A percentile compares a stretch with the other conserved stretches of the same genome.
Evolutionary conservation across 257 asterid genomes (phyloP).

Genomic region (Plantago ovata): DNA sequence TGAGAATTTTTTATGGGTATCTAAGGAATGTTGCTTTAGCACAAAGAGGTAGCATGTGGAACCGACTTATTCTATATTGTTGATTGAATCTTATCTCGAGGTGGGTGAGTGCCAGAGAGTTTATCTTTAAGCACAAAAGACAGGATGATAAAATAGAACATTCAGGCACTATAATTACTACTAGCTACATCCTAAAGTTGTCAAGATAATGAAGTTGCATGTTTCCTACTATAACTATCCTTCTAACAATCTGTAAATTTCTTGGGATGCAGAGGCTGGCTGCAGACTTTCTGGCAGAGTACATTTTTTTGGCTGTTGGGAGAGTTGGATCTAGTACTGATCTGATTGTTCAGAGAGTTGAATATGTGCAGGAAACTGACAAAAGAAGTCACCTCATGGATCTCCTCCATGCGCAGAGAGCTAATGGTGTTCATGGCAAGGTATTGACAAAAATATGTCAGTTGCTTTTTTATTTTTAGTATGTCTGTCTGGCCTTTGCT

Average conservation of each 20-base stretch:
- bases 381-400: constrained; percentile 97
- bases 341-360: constrained; percentile 92
- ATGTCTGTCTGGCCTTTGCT: too few relatives aligned
- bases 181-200: too few relatives aligned
- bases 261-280: constrained; percentile 74
- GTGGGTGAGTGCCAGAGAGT: too few relatives aligned
- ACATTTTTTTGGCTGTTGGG: constrained; percentile 90
- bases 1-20: too few relatives aligned
- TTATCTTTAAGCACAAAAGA: too few relatives aligned
- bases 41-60: too few relatives aligned
- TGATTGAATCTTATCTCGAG: too few relatives aligned
- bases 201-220: constrained; percentile 1
- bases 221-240: constrained; percentile 7
- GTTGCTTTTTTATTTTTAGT: too few relatives aligned
- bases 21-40: too few relatives aligned
- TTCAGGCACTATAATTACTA: too few relatives aligned
- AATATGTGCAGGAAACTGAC: constrained; percentile 88
- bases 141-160: too few relatives aligned
- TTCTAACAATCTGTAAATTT: constrained; percentile 23
- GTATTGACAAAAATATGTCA: constrained; percentile 28
- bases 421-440: constrained; percentile 73
- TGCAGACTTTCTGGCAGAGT: constrained; percentile 70
- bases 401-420: constrained; percentile 91
- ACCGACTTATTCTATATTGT: too few relatives aligned
- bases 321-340: constrained; percentile 99